Conservation (phyloP, 768 basidiomycete genomes). For the Obba rivulosa region DNA sequence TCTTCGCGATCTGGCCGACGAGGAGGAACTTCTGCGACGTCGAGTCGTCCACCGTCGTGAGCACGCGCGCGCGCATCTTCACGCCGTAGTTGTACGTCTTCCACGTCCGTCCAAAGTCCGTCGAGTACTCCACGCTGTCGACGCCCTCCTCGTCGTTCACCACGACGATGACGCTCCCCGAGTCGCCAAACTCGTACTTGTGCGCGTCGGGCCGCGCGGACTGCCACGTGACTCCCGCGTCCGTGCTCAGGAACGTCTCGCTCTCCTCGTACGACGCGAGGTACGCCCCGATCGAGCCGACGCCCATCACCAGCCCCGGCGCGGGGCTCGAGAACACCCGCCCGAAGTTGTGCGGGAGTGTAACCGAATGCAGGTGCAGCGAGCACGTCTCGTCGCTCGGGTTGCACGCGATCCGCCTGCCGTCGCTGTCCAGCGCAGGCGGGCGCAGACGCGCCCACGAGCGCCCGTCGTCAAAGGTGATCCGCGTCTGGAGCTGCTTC, state of each 20-base stretch:
- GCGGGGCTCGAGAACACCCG: conserved; percentile 93
- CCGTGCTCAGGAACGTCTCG: conserved; percentile 89
- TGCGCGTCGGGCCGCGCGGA: conserved; percentile 74
- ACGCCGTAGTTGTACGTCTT: conserved; percentile 62
- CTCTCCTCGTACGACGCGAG: conserved; percentile 76
- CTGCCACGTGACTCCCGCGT: conserved; percentile 83
- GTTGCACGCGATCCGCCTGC: conserved; percentile 60
- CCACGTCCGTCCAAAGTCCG: conserved; percentile 83
- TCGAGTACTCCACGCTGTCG: conserved; percentile 68
- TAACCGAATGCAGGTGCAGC: conserved; percentile 90
- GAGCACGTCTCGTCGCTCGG: conserved; percentile 61
- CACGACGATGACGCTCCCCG: conserved; percentile 72
- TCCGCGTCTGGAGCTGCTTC: conserved; percentile 73
- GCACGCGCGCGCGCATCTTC: conserved; percentile 61
- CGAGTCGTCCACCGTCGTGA: conserved; percentile 91
- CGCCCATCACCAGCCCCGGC: conserved; percentile 95
- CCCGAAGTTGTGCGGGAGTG: conserved; percentile 88
- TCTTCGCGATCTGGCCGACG: conserved; percentile 67
- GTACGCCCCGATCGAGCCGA: conserved; percentile 75
- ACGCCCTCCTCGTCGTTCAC: conserved; percentile 82
- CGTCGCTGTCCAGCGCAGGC: conserved; percentile 52
- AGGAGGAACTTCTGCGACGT: conserved; percentile 96
- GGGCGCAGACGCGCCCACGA: conserved; percentile 69
- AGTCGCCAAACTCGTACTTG: conserved; percentile 96
- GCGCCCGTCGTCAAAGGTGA: conserved; percentile 91